Percentiles rank a stretch among this genome's conserved stretches.
These are phyloP conservation scores for Pythium biforme DNA, from an alignment of 352 stramenopile species.

Conservation along the genomic window DNA sequence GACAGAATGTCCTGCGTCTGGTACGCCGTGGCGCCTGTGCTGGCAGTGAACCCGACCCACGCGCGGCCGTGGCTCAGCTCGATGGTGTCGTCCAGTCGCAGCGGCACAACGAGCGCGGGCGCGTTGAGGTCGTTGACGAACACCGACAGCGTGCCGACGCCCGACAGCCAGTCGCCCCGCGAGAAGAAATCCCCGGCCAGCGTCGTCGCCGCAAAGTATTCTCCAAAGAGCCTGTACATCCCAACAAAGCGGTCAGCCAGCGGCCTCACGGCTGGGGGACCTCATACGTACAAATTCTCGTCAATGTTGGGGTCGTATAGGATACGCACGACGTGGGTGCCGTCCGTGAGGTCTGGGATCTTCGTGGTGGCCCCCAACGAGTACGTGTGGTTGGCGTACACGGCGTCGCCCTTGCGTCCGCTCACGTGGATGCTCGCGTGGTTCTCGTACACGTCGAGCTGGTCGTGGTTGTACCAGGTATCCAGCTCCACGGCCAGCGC, in stretches of 20 bases:
- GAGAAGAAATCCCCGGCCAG: slow-evolving; percentile 69
- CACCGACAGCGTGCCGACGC: slow-evolving; percentile 78
- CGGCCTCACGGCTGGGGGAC: not conserved
- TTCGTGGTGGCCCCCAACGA: slow-evolving; percentile 69
- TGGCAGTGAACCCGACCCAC: slow-evolving; percentile 92
- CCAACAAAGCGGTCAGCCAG: not conserved
- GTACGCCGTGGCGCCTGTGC: slow-evolving; percentile 80
- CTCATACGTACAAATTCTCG: slow-evolving; percentile 43
- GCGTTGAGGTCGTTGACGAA: slow-evolving; percentile 88
- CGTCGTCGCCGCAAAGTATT: slow-evolving; percentile 52
- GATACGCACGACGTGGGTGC: slow-evolving; percentile 63
- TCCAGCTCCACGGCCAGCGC: slow-evolving; percentile 91
- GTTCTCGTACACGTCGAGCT: slow-evolving; percentile 90
- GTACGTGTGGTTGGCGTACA: slow-evolving; percentile 76
- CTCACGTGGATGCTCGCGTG: slow-evolving; percentile 90
- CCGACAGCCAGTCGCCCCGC: slow-evolving; percentile 48
- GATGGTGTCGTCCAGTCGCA: slow-evolving; percentile 83
- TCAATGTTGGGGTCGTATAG: slow-evolving; percentile 74
- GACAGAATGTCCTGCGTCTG: slow-evolving; percentile 89
- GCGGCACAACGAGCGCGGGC: slow-evolving; percentile 74
- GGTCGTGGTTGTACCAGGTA: slow-evolving; percentile 90
- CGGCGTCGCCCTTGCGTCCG: slow-evolving; percentile 29
- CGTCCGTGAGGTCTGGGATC: slow-evolving; percentile 81
- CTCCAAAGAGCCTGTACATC: slow-evolving; percentile 46
- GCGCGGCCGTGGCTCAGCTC: slow-evolving; percentile 80